Base-by-base conservation (phyloP, 371 early-diverging fungal genomes). In the Astathelohania contejeani region DNA sequence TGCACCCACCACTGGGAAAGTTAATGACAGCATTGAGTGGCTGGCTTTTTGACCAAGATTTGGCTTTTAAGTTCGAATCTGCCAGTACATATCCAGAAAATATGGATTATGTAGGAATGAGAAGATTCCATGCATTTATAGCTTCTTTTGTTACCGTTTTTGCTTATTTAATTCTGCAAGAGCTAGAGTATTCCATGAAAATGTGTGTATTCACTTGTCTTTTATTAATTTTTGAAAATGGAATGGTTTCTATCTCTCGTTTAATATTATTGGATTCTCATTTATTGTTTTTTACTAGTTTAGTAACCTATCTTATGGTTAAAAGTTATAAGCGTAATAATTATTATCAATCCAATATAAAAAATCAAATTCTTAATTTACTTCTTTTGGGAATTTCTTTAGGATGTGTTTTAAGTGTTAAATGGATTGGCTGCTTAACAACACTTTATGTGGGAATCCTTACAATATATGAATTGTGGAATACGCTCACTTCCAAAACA, bases 1-100 rank as follows among this genome's bases (percentile, higher is more conserved):
- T 95, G 0, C 99, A 98, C 76, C 97, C 99, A 39, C 97, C 97
- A 0, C 79, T 95, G 38, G 97, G 96, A 45, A 98, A 98, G 74
- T 87, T 96, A 78, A 76, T 98, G 23, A 83, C 88, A 12, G 95
- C 87, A 0, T 72, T 95, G 7, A 80, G 89, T 10, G 95, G 88
- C 45, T 72, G 79, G 32, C 46, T 98, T 7, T 84, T 83, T 24
- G 85, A 87, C 1, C 92, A 88, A 65, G 75, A 88, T 68, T 88
- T 87, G 2, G 72, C 79, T 0, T 98, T 90, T 66, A 77, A 73
- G 1, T 98, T 96, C 63, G 81, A 83, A 35, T 88, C 88, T 12
- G 90, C 86, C 3, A 76, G 74, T 9, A 66, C 60, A 3, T 96
- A 90, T 71, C 91, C 95, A 0, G 78, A 76, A 1, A 59, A 73